Conservation (phyloP, 495 filamentous ascomycete genomes). For the Penicillium bialowiezense region DNA sequence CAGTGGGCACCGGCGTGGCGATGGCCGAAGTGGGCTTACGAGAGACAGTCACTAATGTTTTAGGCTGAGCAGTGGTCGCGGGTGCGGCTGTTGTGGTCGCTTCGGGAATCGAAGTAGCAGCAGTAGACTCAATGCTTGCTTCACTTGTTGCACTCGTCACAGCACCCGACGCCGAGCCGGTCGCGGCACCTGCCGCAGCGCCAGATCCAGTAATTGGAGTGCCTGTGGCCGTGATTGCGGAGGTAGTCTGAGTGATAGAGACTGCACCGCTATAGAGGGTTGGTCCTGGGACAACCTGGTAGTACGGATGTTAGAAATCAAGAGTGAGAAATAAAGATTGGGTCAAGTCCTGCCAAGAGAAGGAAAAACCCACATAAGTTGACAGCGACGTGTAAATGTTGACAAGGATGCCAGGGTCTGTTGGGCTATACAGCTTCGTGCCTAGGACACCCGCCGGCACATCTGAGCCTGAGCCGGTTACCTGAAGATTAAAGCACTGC, state of each 20-base stretch:
- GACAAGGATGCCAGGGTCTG: constrained; percentile 59
- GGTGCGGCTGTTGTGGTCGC: background rate
- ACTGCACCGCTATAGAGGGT: constrained; percentile 34
- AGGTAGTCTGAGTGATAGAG: constrained; percentile 20
- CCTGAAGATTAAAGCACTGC: constrained; percentile 69
- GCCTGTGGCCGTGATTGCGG: constrained; percentile 23
- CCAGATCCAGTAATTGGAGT: constrained; percentile 18
- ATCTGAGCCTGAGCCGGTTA: constrained; percentile 60
- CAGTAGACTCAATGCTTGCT: background rate
- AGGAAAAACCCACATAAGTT: constrained; percentile 28
- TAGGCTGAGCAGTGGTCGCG: background rate
- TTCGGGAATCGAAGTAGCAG: constrained; percentile 7
- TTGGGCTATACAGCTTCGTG: constrained; percentile 56
- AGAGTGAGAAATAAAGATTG: no score
- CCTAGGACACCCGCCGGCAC: constrained; percentile 55
- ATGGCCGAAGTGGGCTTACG: background rate
- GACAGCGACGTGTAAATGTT: constrained; percentile 54
- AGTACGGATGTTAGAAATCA: background rate
- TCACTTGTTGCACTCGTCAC: background rate
- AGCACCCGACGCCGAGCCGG: constrained; percentile 1
- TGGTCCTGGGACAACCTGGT: constrained; percentile 45
- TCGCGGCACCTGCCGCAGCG: background rate
- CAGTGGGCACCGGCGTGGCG: no score
- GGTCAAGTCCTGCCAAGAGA: background rate
- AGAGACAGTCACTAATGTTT: background rate